phyloP scores from a whole-genome alignment of 1,284 basidiomycete genomes.

The Mycosarcoma mackinlayi region DNA sequence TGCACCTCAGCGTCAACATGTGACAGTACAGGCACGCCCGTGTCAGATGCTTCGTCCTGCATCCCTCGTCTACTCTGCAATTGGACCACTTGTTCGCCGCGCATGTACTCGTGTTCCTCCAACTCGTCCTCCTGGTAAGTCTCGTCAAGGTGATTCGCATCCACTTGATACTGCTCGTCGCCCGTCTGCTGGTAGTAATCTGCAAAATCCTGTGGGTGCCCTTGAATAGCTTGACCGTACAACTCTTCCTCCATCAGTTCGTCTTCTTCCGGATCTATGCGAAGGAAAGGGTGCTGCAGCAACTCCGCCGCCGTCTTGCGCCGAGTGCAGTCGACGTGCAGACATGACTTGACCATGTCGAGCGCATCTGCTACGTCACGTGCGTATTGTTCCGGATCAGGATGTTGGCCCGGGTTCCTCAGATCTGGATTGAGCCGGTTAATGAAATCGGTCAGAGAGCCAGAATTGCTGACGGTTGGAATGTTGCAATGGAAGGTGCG shows the following conservation, averaged over 20 bases:
- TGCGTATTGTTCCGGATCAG: slow-evolving; percentile 54
- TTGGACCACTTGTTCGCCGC: slow-evolving; percentile 29
- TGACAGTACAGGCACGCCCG: slow-evolving; percentile 1
- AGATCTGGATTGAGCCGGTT: slow-evolving; percentile 58
- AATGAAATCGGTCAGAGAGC: slow-evolving; percentile 59
- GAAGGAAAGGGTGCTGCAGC: slow-evolving; percentile 60
- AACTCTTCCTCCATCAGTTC: slow-evolving; percentile 23
- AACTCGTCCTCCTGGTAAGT: slow-evolving; percentile 25
- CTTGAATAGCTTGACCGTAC: slow-evolving; percentile 3
- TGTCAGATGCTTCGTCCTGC: slow-evolving; percentile 21
- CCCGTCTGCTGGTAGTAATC: slow-evolving; percentile 31
- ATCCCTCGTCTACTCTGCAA: slow-evolving; percentile 22
- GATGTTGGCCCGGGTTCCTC: slow-evolving; percentile 45
- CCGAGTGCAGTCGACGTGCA: slow-evolving; percentile 63
- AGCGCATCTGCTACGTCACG: slow-evolving; percentile 59
- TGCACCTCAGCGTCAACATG: slow-evolving; percentile 2
- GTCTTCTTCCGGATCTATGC: slow-evolving; percentile 22
- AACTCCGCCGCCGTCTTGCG: slow-evolving; percentile 58
- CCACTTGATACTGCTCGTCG: slow-evolving; percentile 9
- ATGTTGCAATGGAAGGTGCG: slow-evolving; percentile 63
- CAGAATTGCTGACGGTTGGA: slow-evolving; percentile 42
- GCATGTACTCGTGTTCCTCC: slow-evolving; percentile 21
- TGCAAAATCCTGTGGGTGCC: slow-evolving; percentile 26
- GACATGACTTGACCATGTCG: slow-evolving; percentile 57
- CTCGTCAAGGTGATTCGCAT: background rate